Conservation (phyloP, 805 yeast genomes). For the Yamadazyma akitaensis region DNA sequence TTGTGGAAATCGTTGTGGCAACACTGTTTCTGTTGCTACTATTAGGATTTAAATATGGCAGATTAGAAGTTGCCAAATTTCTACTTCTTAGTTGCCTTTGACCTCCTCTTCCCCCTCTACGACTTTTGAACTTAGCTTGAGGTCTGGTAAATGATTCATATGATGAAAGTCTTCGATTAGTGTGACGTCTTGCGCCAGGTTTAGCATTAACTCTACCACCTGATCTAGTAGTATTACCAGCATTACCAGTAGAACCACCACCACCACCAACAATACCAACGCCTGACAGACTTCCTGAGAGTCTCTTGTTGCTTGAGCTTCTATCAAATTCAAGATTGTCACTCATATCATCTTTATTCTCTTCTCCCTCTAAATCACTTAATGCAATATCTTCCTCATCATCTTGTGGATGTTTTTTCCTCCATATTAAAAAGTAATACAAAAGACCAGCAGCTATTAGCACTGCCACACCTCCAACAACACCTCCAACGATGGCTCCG, state of each 20-base stretch:
- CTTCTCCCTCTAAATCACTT: conserved; percentile 15
- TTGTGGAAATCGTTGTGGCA: conserved; percentile 62
- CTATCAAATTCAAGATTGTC: conserved; percentile 15
- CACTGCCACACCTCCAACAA: conserved; percentile 35
- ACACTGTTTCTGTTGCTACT: conserved; percentile 30
- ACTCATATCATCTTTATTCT: conserved; percentile 17
- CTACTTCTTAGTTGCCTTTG: conserved; percentile 16
- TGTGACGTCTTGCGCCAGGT: conserved; percentile 1
- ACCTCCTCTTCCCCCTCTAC: conserved; percentile 15
- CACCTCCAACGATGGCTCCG: conserved; percentile 44
- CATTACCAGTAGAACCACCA: not conserved
- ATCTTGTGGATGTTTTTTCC: conserved; percentile 28
- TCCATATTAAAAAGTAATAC: conserved; percentile 27
- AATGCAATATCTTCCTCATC: conserved; percentile 22
- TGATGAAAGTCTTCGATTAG: conserved; percentile 30
- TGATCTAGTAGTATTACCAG: not conserved
- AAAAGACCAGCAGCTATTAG: conserved; percentile 25
- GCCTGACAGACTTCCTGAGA: not conserved
- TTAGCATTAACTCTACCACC: not conserved
- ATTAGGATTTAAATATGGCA: conserved; percentile 19
- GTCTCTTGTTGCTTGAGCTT: not conserved
- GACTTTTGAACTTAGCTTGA: conserved; percentile 18
- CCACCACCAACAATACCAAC: not conserved
- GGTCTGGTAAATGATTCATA: conserved; percentile 46
- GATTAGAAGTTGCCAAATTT: conserved; percentile 11